These are phyloP conservation scores for Diplodia seriata DNA, from an alignment of 2,329 filamentous ascomycete genomes.

Conservation along the genomic window DNA sequence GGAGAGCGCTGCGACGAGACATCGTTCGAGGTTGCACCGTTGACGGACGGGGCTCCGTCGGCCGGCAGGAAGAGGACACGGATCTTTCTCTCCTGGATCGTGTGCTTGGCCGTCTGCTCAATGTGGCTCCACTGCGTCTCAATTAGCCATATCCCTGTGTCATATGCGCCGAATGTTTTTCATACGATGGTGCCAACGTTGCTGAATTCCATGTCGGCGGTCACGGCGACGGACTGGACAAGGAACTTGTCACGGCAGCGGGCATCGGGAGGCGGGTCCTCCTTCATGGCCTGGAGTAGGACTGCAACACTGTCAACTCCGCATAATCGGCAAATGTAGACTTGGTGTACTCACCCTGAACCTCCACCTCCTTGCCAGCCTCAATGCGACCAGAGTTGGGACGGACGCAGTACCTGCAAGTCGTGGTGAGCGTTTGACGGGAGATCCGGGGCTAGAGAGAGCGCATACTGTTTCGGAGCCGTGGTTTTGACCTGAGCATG, in stretches of 20 bases:
- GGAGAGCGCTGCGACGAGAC: slow-evolving; percentile 60
- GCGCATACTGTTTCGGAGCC: slow-evolving; percentile 91
- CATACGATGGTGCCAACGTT: slow-evolving; percentile 83
- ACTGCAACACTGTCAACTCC: slow-evolving; percentile 61
- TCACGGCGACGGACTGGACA: slow-evolving; percentile 87
- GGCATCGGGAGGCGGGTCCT: slow-evolving; percentile 82
- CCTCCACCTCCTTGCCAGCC: slow-evolving; percentile 86
- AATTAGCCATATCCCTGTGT: slow-evolving; percentile 33
- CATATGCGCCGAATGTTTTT: slow-evolving; percentile 30
- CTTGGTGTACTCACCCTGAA: slow-evolving; percentile 70
- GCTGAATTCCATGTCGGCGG: slow-evolving; percentile 80
- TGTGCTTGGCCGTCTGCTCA: slow-evolving; percentile 75
- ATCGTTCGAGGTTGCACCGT: slow-evolving; percentile 41
- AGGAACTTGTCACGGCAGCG: slow-evolving; percentile 98
- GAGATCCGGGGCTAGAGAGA: background rate
- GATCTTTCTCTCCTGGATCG: slow-evolving; percentile 93
- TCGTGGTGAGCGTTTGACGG: slow-evolving; percentile 26
- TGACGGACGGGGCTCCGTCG: slow-evolving; percentile 47
- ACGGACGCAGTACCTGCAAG: slow-evolving; percentile 87
- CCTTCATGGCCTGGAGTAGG: slow-evolving; percentile 96
- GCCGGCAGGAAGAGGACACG: slow-evolving; percentile 83
- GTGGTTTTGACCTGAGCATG: slow-evolving; percentile 89
- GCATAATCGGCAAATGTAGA: background rate
- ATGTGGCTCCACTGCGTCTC: slow-evolving; percentile 72
- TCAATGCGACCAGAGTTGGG: slow-evolving; percentile 97